Evolutionary conservation across 164 flowering plant genomes (phyloP), one percentile per base, ranked within the genome.

Genomic region (Macadamia tetraphylla): DNA sequence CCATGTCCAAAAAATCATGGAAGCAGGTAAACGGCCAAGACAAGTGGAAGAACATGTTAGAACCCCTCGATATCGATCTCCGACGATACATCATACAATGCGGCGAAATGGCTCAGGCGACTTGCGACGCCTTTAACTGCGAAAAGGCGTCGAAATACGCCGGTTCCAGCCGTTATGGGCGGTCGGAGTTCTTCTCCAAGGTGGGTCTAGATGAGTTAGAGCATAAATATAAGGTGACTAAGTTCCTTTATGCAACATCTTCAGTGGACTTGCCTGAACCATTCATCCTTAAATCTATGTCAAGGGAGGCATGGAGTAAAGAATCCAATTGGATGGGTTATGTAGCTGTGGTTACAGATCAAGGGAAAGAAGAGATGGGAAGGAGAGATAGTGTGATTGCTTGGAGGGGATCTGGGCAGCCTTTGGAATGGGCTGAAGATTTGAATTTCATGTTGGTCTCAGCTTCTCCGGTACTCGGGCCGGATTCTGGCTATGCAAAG

Each of bases 261-360:
- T 23, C 70, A 9, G 57, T 83, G 11, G 18, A 62, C 0, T 79
- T 84, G 6, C 89, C 87, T 1, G 86, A 84, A 0, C 81, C 80
- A 0, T 84, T 86, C 29, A 67, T 86, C 15, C 1, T 81, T 1
- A 72, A 32, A 65, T 67, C 89, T 0, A 7, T 71, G 67, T 82
- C 89, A 48, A 71, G 83, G 64, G 82, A 86, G 64, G 82, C 86
- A 1, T 84, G 87, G 89, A 78, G 83, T 76, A 79, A 75, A 73
- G 85, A 86, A 43, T 82, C 87, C 0, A 86, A 86, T 58, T 85
- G 87, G 87, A 83, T 85, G 31, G 89, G 89, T 55, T 85, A 66
- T 11, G 82, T 81, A 0, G 86, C 85, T 3, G 88, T 85, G 75
- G 78, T 81, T 10, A 49, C 53, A 5, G 53, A 49, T 14, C 9